These are phyloP conservation scores for Fagopyrum homotropicum DNA, from an alignment of 148 eudicot species.

Conservation along the genomic window DNA sequence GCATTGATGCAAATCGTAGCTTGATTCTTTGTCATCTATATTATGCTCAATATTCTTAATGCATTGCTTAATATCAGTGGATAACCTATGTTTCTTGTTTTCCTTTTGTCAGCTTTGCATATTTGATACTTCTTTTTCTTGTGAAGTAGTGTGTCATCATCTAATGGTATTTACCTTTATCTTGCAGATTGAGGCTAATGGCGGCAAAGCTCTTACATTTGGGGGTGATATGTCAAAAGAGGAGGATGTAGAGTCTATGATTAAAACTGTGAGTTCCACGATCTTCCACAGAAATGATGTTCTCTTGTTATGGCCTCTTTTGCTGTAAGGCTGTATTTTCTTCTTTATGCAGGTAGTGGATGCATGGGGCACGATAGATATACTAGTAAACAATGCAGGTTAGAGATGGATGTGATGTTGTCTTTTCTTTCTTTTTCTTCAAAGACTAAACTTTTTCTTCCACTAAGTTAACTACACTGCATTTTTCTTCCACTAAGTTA, in stretches of 20 bases:
- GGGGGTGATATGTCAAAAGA: slow-evolving; percentile 96
- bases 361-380: slow-evolving; percentile 93
- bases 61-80: neutral
- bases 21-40: neutral
- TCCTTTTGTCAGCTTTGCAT: neutral
- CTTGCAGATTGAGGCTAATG: slow-evolving; percentile 66
- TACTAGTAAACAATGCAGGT: slow-evolving; percentile 96
- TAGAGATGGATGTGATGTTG: neutral
- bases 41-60: neutral
- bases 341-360: slow-evolving; percentile 61
- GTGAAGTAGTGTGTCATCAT: neutral
- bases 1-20: neutral
- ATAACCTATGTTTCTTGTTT: neutral
- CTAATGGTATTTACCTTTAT: slow-evolving; percentile 7
- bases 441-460: neutral
- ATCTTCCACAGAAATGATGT: neutral
- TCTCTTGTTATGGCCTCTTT: neutral
- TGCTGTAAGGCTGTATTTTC: neutral
- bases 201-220: slow-evolving; percentile 78
- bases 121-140: neutral
- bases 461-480: neutral
- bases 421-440: neutral
- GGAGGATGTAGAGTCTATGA: slow-evolving; percentile 85
- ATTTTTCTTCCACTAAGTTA: neutral
- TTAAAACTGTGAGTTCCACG: slow-evolving; percentile 65